Base-by-base conservation (phyloP, 2,329 filamentous ascomycete species). In the Venturia nashicola region DNA sequence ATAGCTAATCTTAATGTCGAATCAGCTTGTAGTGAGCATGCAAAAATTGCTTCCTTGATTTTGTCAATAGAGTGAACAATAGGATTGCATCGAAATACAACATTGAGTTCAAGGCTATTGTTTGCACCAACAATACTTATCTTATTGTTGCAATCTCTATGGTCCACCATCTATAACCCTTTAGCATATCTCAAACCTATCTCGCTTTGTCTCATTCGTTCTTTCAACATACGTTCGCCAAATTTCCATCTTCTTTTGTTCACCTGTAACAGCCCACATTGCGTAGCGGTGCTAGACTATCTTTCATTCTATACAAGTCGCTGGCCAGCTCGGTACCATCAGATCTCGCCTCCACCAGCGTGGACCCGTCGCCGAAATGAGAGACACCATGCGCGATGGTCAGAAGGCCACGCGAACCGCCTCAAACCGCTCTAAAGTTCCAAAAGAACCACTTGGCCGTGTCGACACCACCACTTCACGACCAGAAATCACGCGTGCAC, bases 361-460 rank as follows among this genome's bases (percentile, higher is more conserved):
- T 9, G n/a, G 51, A 12, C 16, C 32, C 14, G n/a, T 36, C 16
- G 12, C 36, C 51, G n/a, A 36, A 6, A 57, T 57, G 51, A 57
- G 51, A 20, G 51, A 57, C 14, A 57, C 51, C 14, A 57, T 57
- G 51, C 51, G 51, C 51, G 51, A 57, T 8, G 51, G 51, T 16
- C 46, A 51, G 20, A 57, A 57, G 51, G 32, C 51, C 51, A 57
- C 27, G 3, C 32, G 51, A 36, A 20, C 51, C 51, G 51, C 51
- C 14, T 57, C 51, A 5, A 57, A 36, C 51, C 51, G 51, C 27
- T 57, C 51, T 32, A 57, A 36, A 36, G 27, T 14, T 18, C 51
- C 51, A 57, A 57, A 57, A 57, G 51, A 57, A 57, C 51, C 51
- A n/a, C 51, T 57, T 57, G 51, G 51, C 27, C 51, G 51, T 57